Conservation (phyloP, 2,329 filamentous ascomycete species). For the Calcarisporium arbuscula region DNA sequence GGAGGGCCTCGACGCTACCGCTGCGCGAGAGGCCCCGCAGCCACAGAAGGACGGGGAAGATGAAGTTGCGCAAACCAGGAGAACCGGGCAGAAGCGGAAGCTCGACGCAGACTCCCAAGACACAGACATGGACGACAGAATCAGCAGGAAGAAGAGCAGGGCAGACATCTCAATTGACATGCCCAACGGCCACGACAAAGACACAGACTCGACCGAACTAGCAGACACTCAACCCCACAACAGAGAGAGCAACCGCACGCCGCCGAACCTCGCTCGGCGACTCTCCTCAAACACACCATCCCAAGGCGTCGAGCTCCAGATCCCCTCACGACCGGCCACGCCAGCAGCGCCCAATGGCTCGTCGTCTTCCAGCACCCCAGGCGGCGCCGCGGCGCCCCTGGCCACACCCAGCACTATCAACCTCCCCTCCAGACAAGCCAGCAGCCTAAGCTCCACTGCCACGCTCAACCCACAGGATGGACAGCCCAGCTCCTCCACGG, state of each 20-base stretch:
- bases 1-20: too few species aligned
- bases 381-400: constrained; percentile 6
- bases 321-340: constrained; percentile 58
- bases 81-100: constrained; percentile 27
- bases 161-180: constrained; percentile 22
- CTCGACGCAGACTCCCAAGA: constrained; percentile 27
- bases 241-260: constrained; percentile 9
- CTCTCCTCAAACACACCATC: constrained; percentile 48
- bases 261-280: too few species aligned
- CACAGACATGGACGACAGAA: constrained; percentile 27
- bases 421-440: constrained; percentile 23
- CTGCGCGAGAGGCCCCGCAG: constrained; percentile 9
- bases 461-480: neutral
- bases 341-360: constrained; percentile 39
- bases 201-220: constrained; percentile 14
- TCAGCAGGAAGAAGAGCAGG: constrained; percentile 41
- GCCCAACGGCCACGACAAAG: constrained; percentile 11
- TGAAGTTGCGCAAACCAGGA: constrained; percentile 9
- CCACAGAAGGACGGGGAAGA: constrained; percentile 1
- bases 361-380: constrained; percentile 28
- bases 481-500: constrained; percentile 16
- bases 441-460: constrained; percentile 8
- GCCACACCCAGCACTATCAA: constrained; percentile 16
- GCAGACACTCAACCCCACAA: constrained; percentile 15
- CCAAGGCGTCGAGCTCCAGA: constrained; percentile 54